phyloP scores from a whole-genome alignment of 1,284 basidiomycete genomes.

The Sphagnurus paluster region DNA sequence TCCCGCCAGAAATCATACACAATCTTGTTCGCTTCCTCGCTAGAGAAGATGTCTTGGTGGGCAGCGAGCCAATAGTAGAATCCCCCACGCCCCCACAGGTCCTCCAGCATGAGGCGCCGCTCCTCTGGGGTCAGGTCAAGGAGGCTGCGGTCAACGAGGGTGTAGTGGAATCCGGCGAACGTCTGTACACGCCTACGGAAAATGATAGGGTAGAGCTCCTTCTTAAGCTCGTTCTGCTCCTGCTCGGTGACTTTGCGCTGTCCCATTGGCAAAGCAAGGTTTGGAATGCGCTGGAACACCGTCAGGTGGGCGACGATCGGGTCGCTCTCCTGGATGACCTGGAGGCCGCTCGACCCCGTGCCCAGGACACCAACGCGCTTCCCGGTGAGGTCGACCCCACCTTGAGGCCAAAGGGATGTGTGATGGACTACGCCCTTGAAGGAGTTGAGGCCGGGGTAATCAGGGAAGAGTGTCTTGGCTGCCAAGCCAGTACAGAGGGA shows the following conservation, averaged over 20 bases:
- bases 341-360: slow-evolving; percentile 28
- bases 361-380: slow-evolving; percentile 27
- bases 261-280: slow-evolving; percentile 25
- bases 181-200: slow-evolving; percentile 24
- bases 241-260: slow-evolving; percentile 17
- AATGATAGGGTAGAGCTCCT: slow-evolving; percentile 19
- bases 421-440: slow-evolving; percentile 26
- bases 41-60: slow-evolving; percentile 18
- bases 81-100: slow-evolving; percentile 23
- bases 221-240: slow-evolving; percentile 20
- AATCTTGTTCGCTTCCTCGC: slow-evolving; percentile 22
- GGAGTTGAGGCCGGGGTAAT: slow-evolving; percentile 22
- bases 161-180: slow-evolving; percentile 22
- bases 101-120: slow-evolving; percentile 20
- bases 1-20: slow-evolving; percentile 27
- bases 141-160: slow-evolving; percentile 10
- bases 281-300: slow-evolving; percentile 30
- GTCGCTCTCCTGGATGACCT: slow-evolving; percentile 26
- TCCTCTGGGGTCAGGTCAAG: slow-evolving; percentile 22
- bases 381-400: slow-evolving; percentile 20
- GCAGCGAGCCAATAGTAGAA: slow-evolving; percentile 23
- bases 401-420: slow-evolving; percentile 24
- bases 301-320: slow-evolving; percentile 24
- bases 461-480: slow-evolving; percentile 23
- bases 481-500: slow-evolving; percentile 27